phyloP scores from a whole-genome alignment of 2,329 filamentous ascomycete species.

The Sporothrix euskadiensis region DNA sequence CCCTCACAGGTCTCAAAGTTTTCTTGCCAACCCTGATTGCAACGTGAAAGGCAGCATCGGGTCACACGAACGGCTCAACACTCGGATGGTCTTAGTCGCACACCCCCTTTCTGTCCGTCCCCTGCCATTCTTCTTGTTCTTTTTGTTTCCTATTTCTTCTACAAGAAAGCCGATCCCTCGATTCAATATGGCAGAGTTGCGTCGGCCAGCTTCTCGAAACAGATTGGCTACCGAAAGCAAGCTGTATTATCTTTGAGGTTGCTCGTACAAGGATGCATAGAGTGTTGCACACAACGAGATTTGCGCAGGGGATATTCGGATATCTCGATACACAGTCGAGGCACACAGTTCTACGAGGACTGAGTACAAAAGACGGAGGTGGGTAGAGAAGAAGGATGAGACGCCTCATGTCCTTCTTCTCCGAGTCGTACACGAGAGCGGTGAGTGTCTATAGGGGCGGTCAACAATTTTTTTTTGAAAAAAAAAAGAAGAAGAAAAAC shows the following conservation, averaged over 20 bases:
- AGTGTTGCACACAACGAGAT: background rate
- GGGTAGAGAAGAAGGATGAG: background rate
- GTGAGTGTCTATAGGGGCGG: conserved; percentile 18
- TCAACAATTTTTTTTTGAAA: background rate
- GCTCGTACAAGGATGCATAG: background rate
- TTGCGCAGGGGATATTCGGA: background rate
- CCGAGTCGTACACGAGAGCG: conserved; percentile 23
- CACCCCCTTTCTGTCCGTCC: background rate
- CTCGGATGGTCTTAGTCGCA: conserved; percentile 16
- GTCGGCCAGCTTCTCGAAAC: background rate
- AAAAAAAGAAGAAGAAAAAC: background rate
- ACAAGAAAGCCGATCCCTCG: background rate
- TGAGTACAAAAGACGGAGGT: background rate
- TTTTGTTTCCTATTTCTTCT: background rate
- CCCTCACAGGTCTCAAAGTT: conserved; percentile 10
- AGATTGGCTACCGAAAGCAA: conserved; percentile 17
- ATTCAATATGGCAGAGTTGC: conserved; percentile 14
- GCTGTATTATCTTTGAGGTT: background rate
- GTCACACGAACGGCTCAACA: conserved; percentile 26
- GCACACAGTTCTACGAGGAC: background rate
- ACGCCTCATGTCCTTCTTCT: conserved; percentile 2
- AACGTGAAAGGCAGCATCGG: conserved; percentile 23
- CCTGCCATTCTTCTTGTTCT: background rate
- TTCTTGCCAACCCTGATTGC: background rate
- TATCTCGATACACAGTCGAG: background rate